Conservation (phyloP, 2,329 filamentous ascomycete species). For the Dactylella cylindrospora region DNA sequence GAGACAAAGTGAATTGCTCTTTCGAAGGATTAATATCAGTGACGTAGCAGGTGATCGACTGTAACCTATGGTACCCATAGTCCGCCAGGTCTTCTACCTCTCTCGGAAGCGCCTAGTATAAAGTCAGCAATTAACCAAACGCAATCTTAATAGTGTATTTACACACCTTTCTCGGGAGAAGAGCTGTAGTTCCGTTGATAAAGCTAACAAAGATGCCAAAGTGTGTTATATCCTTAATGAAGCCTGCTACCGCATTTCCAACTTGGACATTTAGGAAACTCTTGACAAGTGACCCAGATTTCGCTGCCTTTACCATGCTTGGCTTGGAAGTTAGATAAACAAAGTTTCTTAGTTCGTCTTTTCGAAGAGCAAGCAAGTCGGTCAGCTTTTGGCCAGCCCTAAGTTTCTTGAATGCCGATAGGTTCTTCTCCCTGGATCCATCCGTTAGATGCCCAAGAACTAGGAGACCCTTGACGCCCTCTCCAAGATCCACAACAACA, state of each 20-base stretch:
- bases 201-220: constrained; percentile 89
- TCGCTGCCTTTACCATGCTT: constrained; percentile 73
- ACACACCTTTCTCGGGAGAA: constrained; percentile 61
- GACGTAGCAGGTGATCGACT: constrained; percentile 73
- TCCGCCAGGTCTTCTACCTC: constrained; percentile 67
- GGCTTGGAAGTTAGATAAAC: constrained; percentile 81
- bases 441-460: constrained; percentile 79
- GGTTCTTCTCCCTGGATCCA: constrained; percentile 75
- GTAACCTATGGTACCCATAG: constrained; percentile 76
- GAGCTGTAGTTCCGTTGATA: constrained; percentile 70
- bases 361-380: constrained; percentile 83
- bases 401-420: constrained; percentile 75
- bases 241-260: constrained; percentile 71
- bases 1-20: constrained; percentile 68
- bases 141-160: not conserved
- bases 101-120: constrained; percentile 71
- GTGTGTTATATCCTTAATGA: constrained; percentile 78
- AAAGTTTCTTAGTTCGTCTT: constrained; percentile 73
- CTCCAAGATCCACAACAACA: constrained; percentile 70
- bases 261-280: constrained; percentile 71
- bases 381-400: constrained; percentile 78
- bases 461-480: constrained; percentile 74
- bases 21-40: constrained; percentile 70
- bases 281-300: constrained; percentile 70
- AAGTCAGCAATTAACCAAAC: constrained; percentile 1